These are phyloP conservation scores for Pseudogymnoascus sp. DNA, from an alignment of 2,329 filamentous ascomycete species.

Conservation along the genomic window DNA sequence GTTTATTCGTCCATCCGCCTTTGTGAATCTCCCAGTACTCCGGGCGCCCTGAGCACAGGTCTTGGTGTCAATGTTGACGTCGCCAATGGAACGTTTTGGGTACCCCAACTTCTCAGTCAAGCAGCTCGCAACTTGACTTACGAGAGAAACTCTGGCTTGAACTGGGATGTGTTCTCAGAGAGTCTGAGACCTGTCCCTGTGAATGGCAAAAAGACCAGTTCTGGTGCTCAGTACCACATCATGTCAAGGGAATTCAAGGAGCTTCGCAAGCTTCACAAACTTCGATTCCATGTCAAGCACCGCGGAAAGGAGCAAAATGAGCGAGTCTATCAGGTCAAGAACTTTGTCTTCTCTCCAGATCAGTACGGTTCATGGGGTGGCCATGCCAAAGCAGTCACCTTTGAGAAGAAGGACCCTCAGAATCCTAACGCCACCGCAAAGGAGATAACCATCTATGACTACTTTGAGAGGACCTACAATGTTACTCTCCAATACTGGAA, in stretches of 20 bases:
- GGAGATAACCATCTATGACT: conserved; percentile 41
- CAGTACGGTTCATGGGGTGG: conserved; percentile 41
- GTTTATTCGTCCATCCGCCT: conserved; percentile 81
- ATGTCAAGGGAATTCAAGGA: conserved; percentile 47
- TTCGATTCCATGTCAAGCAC: conserved; percentile 53
- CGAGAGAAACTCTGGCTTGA: conserved; percentile 20
- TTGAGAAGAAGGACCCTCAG: conserved; percentile 41
- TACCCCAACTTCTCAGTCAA: conserved; percentile 32
- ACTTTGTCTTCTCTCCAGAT: conserved; percentile 38
- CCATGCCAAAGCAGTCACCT: conserved; percentile 45
- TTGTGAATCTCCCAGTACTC: conserved; percentile 45
- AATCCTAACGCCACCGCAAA: conserved; percentile 36
- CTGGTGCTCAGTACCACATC: conserved; percentile 14
- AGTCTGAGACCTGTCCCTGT: conserved; percentile 18
- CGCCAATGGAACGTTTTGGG: conserved; percentile 87
- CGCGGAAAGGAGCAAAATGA: conserved; percentile 40
- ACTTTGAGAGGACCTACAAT: conserved; percentile 51
- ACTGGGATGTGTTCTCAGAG: conserved; percentile 22
- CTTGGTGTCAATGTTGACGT: conserved; percentile 86
- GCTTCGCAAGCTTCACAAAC: conserved; percentile 46
- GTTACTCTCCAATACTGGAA: conserved; percentile 39
- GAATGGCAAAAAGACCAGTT: conserved; percentile 22
- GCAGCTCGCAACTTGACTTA: conserved; percentile 29
- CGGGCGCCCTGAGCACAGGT: conserved; percentile 37
- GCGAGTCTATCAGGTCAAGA: conserved; percentile 47